A percentile compares a stretch with the other conserved stretches of the same genome.
Conservation (phyloP, 371 early-diverging fungal species). For the Mucor circinelloides region DNA sequence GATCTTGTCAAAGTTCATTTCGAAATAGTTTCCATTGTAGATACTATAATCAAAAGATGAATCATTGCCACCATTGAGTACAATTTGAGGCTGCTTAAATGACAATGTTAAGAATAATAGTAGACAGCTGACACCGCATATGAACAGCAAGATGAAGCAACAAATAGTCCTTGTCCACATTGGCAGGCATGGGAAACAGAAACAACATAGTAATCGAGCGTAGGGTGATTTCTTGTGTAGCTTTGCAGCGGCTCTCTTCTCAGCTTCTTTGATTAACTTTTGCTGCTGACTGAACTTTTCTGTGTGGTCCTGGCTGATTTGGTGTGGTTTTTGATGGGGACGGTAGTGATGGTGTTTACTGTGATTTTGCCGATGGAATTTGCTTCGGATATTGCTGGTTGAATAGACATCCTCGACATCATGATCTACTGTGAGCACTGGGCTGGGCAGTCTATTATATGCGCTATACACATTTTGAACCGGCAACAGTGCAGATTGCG, state of each 20-base stretch:
- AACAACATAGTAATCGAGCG: conserved; percentile 11
- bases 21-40: conserved; percentile 16
- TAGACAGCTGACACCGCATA: background rate
- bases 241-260: background rate
- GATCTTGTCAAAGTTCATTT: conserved; percentile 13
- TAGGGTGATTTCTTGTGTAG: background rate
- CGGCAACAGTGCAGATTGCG: background rate
- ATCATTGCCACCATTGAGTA: conserved; percentile 5
- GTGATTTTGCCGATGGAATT: background rate
- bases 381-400: background rate
- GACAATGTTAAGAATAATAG: background rate
- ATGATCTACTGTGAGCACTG: background rate
- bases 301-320: background rate
- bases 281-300: conserved; percentile 6
- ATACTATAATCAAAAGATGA: background rate
- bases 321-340: background rate
- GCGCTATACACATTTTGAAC: conserved; percentile 8
- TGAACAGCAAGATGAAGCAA: conserved; percentile 10
- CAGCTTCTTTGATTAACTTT: background rate
- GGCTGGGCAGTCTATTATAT: conserved; percentile 3
- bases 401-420: background rate
- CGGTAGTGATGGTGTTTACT: background rate
- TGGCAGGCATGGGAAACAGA: conserved; percentile 16
- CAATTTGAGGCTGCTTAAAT: conserved; percentile 6
- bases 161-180: conserved; percentile 24